Evolutionary conservation across 306 rosid genomes (phyloP).

Genomic region (Cyamopsis tetragonoloba): DNA sequence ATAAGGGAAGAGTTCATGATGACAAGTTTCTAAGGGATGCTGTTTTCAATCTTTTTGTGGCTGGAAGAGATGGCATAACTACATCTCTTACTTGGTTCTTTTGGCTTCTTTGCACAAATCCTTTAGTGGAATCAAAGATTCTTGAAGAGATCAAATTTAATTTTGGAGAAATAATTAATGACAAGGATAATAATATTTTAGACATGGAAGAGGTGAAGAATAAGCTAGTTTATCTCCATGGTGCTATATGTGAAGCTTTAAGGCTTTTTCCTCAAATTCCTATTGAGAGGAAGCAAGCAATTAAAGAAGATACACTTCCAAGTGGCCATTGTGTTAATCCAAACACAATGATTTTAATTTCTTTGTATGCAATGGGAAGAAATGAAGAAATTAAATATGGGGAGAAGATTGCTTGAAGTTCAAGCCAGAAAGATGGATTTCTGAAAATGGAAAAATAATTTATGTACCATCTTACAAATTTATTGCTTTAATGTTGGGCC

Average conservation of each 20-base stretch:
- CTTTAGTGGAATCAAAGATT: slow-evolving; percentile 36
- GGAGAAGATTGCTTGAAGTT: slow-evolving; percentile 51
- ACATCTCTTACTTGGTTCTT: slow-evolving; percentile 21
- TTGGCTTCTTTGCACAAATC: slow-evolving; percentile 34
- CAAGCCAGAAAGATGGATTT: slow-evolving; percentile 66
- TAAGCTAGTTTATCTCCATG: slow-evolving; percentile 52
- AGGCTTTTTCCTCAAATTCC: slow-evolving; percentile 51
- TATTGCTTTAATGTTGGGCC: slow-evolving; percentile 46
- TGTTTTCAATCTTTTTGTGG: slow-evolving; percentile 9
- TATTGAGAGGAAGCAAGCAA: slow-evolving; percentile 30
- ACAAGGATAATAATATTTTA: not conserved
- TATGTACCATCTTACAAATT: slow-evolving; percentile 48
- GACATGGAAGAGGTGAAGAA: slow-evolving; percentile 8
- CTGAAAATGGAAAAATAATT: slow-evolving; percentile 28
- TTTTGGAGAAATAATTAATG: not conserved
- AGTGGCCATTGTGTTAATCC: slow-evolving; percentile 41
- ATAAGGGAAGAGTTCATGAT: not conserved
- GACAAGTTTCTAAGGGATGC: slow-evolving; percentile 28
- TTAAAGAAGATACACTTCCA: slow-evolving; percentile 36
- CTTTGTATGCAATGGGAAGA: slow-evolving; percentile 56
- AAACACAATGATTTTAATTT: slow-evolving; percentile 13
- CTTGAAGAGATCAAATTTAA: slow-evolving; percentile 34
- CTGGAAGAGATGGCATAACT: slow-evolving; percentile 14
- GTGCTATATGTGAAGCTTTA: slow-evolving; percentile 39
- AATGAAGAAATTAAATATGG: slow-evolving; percentile 42